Conservation (phyloP, 176 grass and related monocot genomes). For the Oryza coarctata region DNA sequence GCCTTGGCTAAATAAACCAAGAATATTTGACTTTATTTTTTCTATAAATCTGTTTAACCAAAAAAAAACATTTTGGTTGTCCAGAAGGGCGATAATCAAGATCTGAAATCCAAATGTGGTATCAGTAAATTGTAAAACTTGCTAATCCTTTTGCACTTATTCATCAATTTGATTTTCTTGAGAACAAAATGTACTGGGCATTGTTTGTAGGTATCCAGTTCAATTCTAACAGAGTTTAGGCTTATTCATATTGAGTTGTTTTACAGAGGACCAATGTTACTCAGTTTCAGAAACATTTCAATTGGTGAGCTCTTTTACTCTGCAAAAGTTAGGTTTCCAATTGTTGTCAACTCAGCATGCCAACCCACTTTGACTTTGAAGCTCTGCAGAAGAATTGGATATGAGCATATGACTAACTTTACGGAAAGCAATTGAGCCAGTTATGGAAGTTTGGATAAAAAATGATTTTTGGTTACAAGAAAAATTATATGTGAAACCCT, state of each 20-base stretch:
- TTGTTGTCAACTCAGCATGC: background rate
- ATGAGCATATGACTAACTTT: background rate
- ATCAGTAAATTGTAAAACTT: background rate
- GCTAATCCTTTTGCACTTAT: conserved; percentile 2
- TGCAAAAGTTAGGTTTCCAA: background rate
- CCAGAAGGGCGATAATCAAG: background rate
- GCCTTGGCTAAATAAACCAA: background rate
- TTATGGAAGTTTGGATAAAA: background rate
- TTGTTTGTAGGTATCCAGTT: background rate
- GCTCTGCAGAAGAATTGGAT: background rate
- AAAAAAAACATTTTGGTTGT: background rate
- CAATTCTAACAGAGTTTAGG: background rate
- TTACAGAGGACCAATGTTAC: background rate
- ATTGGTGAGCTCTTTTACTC: background rate
- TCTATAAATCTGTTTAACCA: background rate
- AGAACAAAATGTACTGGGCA: background rate
- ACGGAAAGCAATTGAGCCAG: background rate
- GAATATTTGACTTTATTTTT: background rate
- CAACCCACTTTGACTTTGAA: background rate
- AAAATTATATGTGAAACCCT: background rate
- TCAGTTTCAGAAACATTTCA: background rate
- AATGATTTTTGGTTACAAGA: background rate
- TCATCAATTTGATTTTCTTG: background rate
- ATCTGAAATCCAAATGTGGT: background rate
- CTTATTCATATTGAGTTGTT: background rate